These are phyloP conservation scores for Tilletia setariae DNA, from an alignment of 1,284 basidiomycete genomes.

Conservation along the genomic window DNA sequence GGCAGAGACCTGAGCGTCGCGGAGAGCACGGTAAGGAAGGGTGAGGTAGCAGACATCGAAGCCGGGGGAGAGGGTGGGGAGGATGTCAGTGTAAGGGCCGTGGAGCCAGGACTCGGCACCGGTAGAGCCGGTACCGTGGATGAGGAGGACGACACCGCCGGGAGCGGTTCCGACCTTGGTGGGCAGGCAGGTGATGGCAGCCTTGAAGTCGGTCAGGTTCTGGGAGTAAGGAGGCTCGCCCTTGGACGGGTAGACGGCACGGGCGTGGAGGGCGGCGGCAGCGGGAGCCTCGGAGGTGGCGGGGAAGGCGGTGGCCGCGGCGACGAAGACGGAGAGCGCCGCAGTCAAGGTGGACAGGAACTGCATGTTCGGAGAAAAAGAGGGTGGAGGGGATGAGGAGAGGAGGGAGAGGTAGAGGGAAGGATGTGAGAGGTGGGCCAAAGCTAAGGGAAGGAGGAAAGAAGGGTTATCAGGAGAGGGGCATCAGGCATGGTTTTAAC, in stretches of 20 bases:
- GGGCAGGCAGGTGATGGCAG: constrained; percentile 1
- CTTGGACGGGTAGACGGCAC: neutral
- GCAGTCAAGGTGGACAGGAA: constrained; percentile 1
- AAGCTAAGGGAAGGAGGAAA: neutral
- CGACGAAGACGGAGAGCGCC: neutral
- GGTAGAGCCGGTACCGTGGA: constrained; percentile 34
- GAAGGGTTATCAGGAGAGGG: neutral
- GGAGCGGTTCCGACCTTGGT: neutral
- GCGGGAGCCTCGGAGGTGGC: neutral
- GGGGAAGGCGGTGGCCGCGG: neutral
- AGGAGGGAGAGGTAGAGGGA: neutral
- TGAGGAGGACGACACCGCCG: constrained; percentile 5
- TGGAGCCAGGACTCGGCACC: constrained; percentile 33
- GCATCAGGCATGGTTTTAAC: neutral
- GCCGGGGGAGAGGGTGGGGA: constrained; percentile 32
- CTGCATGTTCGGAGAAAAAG: neutral
- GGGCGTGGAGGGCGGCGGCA: neutral
- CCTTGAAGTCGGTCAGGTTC: constrained; percentile 9
- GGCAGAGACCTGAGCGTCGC: constrained; percentile 46
- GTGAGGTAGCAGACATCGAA: constrained; percentile 53
- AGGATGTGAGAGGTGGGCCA: neutral
- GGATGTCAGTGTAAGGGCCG: constrained; percentile 32
- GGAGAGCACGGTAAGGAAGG: constrained; percentile 39
- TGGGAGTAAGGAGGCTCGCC: constrained; percentile 3
- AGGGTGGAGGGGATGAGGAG: neutral